Evolutionary conservation across 441 rosid species (phyloP), one percentile per base, ranked within the genome.

Genomic region (California macrophylla): DNA sequence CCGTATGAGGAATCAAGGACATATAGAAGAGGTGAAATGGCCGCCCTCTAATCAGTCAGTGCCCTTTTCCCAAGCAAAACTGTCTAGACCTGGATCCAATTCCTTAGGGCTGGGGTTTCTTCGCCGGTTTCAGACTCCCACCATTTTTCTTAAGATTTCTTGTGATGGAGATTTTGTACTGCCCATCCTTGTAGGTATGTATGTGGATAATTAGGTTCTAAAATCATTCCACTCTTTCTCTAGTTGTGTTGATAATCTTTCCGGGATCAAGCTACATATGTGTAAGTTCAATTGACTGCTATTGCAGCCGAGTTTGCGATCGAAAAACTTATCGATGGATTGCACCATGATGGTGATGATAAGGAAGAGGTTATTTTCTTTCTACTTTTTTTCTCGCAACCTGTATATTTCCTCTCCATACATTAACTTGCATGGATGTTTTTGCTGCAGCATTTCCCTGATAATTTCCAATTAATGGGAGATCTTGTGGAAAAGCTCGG

Each of bases 91-190:
- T 67, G 86, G 81, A 71, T 68, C 79, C 68, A 24, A 79, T 47
- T 77, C 85, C n/a, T 66, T 87, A 52, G 87, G 86, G 8, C 82
- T 74, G 18, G 84, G 80, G 18, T 81, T 88, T 80, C 89, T 91
- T 23, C 85, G 80, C 24, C 86, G 85, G 8, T 93, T 88, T 75
- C 89, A 81, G 18, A 81, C 75, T 77, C 98, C 98, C 8, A 88
- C 98, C 0, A 88, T 93, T 75, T 93, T 93, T 79, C 96, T 93
- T 67, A 89, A 89, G 78, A 79, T 93, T 76, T 85, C 90, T 71
- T 93, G 92, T 79, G 86, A 86, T 76, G 96, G 87, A 13, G 94
- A 91, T 74, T 91, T 83, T 77, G 75, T 89, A 79, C 83, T 91
- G 58, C 98, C 97, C 13, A 79, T 91, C 77, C 75, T 84, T 29